Evolutionary conservation across 192 early-diverging fungal genomes (phyloP), one percentile per base, ranked within the genome.

Genomic region (Coemansia sp.): DNA sequence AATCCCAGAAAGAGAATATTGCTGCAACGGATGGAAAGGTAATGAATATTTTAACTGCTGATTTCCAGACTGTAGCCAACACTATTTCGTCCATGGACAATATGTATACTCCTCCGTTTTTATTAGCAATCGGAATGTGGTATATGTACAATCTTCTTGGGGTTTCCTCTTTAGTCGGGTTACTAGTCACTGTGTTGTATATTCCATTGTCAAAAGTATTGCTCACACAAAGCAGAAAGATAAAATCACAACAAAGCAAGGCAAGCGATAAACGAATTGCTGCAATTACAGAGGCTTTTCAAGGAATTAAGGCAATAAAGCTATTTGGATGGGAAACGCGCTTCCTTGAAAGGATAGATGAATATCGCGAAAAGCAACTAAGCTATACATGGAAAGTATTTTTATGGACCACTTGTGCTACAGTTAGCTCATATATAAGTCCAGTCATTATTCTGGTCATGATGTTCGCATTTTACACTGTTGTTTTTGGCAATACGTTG

Each of bases 221-320:
- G 43, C 84, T 85, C 46, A 78, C 72, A 41, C 81, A 81, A 54
- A 46, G 84, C 43, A 78, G 79, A 47, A 77, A 72, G 32, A 61
- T 87, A 74, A 87, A 91, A 66, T 76, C 85, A 12, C 78, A 81
- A 40, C 67, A 88, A 12, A 89, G 78, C 57, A 49, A 72, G 8
- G 75, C 88, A 37, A 83, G 84, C 54, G 95, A 96, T 69, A 85
- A 90, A 61, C 86, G 95, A 13, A 76, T 96, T 39, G 85, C 88
- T 39, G 79, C 85, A 39, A 87, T 92, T 41, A 96, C 92, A 60
- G 94, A 98, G 77, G 78, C 92, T 41, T 73, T 95, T 19, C 86
- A 93, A 77, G 94, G 93, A 21, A 96, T 98, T 47, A 87, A 93
- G 48, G 90, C 97, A 36, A 87, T 98, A 52, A 98, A 98, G 68